Percentiles rank a stretch among this genome's conserved stretches.
Conservation (phyloP, 257 asterid genomes). For the Mentha longifolia region DNA sequence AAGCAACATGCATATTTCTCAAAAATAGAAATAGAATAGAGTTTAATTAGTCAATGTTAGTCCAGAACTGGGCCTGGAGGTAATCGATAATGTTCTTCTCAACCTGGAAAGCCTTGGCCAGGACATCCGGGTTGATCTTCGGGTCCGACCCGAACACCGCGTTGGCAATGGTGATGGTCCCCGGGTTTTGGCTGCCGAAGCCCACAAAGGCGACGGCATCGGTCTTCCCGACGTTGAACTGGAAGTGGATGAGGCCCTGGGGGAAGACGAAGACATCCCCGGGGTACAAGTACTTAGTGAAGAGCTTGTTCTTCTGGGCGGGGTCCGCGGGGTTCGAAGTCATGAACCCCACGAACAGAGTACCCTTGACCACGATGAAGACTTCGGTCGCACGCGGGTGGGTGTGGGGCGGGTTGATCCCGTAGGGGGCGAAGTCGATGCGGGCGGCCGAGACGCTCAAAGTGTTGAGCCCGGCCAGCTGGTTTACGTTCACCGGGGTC, state of each 20-base stretch:
- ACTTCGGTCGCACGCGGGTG: conserved; percentile 43
- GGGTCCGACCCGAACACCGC: conserved; percentile 29
- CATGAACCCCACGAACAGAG: conserved; percentile 35
- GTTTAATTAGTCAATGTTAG: neutral
- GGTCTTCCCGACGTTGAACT: conserved; percentile 22
- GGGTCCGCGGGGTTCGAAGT: neutral
- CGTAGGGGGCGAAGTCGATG: conserved; percentile 31
- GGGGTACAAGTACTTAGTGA: neutral
- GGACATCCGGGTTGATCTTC: conserved; percentile 12
- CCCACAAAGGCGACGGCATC: conserved; percentile 31
- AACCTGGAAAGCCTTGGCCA: conserved; percentile 18
- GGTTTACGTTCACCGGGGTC: conserved; percentile 17
- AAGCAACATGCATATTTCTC: too few species aligned
- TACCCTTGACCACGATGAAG: conserved; percentile 31
- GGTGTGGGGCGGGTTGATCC: conserved; percentile 42
- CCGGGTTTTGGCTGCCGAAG: conserved; percentile 22
- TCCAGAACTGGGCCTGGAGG: conserved; percentile 9
- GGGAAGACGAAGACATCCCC: conserved; percentile 32
- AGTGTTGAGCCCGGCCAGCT: conserved; percentile 42
- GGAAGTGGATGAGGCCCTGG: conserved; percentile 34
- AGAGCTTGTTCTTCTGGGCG: conserved; percentile 8
- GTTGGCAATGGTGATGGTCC: conserved; percentile 10
- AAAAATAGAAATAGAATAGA: too few species aligned
- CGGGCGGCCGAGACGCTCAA: conserved; percentile 38
- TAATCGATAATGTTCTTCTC: conserved; percentile 13